Conservation (phyloP, 1,284 basidiomycete genomes). For the Malassezia sympodialis region DNA sequence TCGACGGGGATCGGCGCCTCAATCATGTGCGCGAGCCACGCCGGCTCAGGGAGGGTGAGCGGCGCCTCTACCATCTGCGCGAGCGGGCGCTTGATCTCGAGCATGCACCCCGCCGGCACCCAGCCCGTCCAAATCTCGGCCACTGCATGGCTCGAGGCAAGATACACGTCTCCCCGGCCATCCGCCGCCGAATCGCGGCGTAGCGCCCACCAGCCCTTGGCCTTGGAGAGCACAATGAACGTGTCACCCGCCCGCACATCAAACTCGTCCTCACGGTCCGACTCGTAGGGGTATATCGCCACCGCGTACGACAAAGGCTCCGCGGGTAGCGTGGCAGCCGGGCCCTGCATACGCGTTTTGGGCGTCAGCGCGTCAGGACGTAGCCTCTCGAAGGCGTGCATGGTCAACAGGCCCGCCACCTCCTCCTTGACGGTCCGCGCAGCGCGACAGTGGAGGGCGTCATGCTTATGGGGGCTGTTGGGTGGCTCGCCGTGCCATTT, state of each 20-base stretch:
- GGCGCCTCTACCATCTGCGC: conserved; percentile 37
- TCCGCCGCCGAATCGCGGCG: conserved; percentile 67
- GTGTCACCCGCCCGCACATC: conserved; percentile 69
- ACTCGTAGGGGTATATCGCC: conserved; percentile 87
- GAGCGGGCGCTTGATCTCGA: conserved; percentile 60
- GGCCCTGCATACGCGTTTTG: conserved; percentile 20
- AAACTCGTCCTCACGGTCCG: conserved; percentile 93
- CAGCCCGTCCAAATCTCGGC: conserved; percentile 35
- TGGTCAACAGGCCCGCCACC: neutral
- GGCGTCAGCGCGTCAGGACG: neutral
- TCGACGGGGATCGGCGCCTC: conserved; percentile 64
- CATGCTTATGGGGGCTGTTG: conserved; percentile 3
- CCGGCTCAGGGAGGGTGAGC: conserved; percentile 11
- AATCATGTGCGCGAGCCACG: conserved; percentile 25
- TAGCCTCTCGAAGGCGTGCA: neutral
- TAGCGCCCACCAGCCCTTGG: conserved; percentile 98
- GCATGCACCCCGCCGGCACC: conserved; percentile 63
- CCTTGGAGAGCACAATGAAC: conserved; percentile 83
- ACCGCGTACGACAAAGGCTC: conserved; percentile 60
- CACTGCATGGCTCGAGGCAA: neutral
- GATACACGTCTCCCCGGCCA: conserved; percentile 62
- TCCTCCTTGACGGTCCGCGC: neutral
- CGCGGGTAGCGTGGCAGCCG: conserved; percentile 24
- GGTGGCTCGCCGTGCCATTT: neutral
- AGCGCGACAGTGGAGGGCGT: conserved; percentile 9